Base-by-base conservation (phyloP, 139 green algal species). In the Eudorina sp. region DNA sequence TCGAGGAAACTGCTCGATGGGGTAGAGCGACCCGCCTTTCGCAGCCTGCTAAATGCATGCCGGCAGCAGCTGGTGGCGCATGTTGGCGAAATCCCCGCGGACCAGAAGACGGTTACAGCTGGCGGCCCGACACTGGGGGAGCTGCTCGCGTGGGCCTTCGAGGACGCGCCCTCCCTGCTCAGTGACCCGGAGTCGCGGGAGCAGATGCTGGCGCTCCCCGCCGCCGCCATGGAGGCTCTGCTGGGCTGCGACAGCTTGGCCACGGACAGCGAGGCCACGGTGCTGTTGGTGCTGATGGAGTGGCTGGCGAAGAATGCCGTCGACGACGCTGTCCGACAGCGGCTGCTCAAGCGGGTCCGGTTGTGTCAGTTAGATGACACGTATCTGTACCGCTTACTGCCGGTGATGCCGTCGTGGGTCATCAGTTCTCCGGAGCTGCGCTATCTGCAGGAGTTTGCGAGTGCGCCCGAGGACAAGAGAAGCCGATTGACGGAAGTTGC, bases 151-250 rank as follows among this genome's bases (percentile, higher is more conserved):
- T n/a, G n/a, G n/a, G n/a, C n/a, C n/a, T n/a, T n/a, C n/a, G n/a
- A n/a, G n/a, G n/a, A n/a, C n/a, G n/a, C n/a, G n/a, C 64, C 64
- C 64, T 27, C 4, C n/a, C 31, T 41, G 4, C 64, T 76, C 16
- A n/a, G 18, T 13, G 68, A 48, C 68, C 38, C 38, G 4, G 68
- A 53, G 9, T 16, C 1, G 16, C 68, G 38, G 38, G 7, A 51
- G 38, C 68, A 76, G 36, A 76, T 76, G 68, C 21, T 43, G 68
- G 68, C 68, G 38, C 41, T 78, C 41, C 70, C 70, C 70, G 70
- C 70, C 70, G 40, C 41, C 41, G 41, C 70, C 70, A 55, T 78
- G 70, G 70, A 55, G 70, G 70, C 40, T 21, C 41, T 78, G 40
- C 70, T 78, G 41, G 16, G 40, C 41, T 40, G 70, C 70, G 70